Conservation (phyloP, 1,139 yeast species). For the Debaryomyces robertsiae region DNA sequence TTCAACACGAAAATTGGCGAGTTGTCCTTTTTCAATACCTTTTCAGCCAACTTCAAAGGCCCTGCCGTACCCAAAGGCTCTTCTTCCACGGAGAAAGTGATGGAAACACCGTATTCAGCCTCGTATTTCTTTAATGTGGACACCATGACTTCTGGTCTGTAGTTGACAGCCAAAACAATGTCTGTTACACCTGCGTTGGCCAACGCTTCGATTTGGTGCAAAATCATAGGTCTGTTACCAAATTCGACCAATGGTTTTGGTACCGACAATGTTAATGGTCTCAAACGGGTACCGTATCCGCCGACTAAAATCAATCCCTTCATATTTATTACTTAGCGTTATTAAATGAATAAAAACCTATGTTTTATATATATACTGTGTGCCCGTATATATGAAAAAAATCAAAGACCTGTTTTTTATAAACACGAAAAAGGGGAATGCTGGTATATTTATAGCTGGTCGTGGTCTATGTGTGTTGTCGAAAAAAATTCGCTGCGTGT, state of each 20-base stretch:
- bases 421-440: constrained; percentile 7
- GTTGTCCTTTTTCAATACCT: constrained; percentile 89
- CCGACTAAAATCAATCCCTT: constrained; percentile 99
- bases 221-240: constrained; percentile 96
- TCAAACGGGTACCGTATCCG: constrained; percentile 99
- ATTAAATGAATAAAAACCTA: constrained; percentile 1
- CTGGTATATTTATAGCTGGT: constrained; percentile 7
- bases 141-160: constrained; percentile 99
- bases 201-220: constrained; percentile 97
- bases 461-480: constrained; percentile 6
- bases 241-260: constrained; percentile 99
- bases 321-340: constrained; percentile 47
- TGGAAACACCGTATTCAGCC: constrained; percentile 88
- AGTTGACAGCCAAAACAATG: constrained; percentile 97
- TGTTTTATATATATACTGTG: constrained; percentile 2
- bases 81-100: constrained; percentile 97
- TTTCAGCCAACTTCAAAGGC: constrained; percentile 96
- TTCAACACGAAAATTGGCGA: constrained; percentile 96
- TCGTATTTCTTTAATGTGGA: constrained; percentile 92
- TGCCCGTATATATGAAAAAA: constrained; percentile 6
- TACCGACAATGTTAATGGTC: constrained; percentile 94
- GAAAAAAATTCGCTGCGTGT: constrained; percentile 9
- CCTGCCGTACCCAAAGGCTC: constrained; percentile 99
- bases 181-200: constrained; percentile 99
- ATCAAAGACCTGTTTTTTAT: constrained; percentile 3